Percentiles rank a stretch among this genome's conserved stretches.
phyloP scores from a whole-genome alignment of 2,329 filamentous ascomycete species.

The Ophiostoma tasmaniense region DNA sequence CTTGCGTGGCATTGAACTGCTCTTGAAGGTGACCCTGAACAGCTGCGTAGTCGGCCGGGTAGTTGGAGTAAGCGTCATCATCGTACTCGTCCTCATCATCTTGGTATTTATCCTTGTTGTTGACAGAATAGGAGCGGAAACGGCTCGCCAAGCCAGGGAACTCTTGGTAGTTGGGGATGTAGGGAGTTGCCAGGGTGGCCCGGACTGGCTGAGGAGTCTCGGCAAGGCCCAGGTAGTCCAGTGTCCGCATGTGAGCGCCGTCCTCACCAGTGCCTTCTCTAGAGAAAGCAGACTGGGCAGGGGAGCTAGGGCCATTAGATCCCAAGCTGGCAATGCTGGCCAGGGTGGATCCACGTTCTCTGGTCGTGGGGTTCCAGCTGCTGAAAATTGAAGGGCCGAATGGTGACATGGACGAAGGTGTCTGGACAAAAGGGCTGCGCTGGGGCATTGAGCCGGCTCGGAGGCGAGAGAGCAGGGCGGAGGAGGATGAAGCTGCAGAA shows the following conservation, averaged over 20 bases:
- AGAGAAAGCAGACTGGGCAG: conserved; percentile 77
- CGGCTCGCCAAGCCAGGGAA: conserved; percentile 72
- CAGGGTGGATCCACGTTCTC: conserved; percentile 79
- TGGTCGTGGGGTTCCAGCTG: conserved; percentile 66
- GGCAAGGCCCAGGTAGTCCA: conserved; percentile 91
- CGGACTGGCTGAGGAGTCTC: conserved; percentile 80
- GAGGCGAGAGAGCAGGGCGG: conserved; percentile 72
- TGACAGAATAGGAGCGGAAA: conserved; percentile 95
- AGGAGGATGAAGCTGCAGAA: conserved; percentile 39
- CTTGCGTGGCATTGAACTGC: conserved; percentile 55
- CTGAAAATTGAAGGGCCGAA: conserved; percentile 90
- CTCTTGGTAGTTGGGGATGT: conserved; percentile 66
- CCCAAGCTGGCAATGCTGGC: conserved; percentile 75
- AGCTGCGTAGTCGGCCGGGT: conserved; percentile 44
- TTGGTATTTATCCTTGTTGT: conserved; percentile 95
- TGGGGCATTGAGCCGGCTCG: conserved; percentile 93
- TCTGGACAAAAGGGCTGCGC: conserved; percentile 55
- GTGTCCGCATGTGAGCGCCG: conserved; percentile 78
- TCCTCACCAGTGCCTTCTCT: conserved; percentile 76
- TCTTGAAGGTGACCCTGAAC: conserved; percentile 41
- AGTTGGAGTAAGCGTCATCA: conserved; percentile 39
- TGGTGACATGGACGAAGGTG: conserved; percentile 50
- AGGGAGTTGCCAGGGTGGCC: conserved; percentile 65
- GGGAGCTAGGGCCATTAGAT: conserved; percentile 84
- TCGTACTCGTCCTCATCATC: conserved; percentile 81